phyloP scores from a whole-genome alignment of 441 rosid genomes.

The Populus hybrid region DNA sequence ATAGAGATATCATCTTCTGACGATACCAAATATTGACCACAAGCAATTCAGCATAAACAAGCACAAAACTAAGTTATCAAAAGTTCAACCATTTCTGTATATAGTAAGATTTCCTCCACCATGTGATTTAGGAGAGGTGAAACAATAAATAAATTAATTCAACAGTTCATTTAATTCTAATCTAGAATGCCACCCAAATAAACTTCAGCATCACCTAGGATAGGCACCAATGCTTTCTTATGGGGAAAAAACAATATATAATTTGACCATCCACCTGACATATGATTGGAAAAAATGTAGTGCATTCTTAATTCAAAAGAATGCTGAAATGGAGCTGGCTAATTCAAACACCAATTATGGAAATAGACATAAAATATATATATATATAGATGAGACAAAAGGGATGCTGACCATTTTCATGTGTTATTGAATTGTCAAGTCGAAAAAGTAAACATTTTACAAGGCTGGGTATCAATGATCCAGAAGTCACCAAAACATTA shows the following conservation, averaged over 20 bases:
- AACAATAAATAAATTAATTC: no score
- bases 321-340: background rate
- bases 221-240: background rate
- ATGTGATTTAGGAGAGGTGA: no score
- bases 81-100: no score
- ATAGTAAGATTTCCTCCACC: no score
- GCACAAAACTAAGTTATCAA: no score
- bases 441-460: slow-evolving; percentile 79
- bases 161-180: background rate
- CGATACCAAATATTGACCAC: no score
- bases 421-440: slow-evolving; percentile 53
- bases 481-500: slow-evolving; percentile 82
- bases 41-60: no score
- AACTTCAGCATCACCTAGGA: background rate
- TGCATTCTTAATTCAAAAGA: background rate
- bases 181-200: background rate
- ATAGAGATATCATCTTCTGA: no score
- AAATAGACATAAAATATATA: background rate
- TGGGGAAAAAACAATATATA: background rate
- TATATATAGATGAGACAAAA: slow-evolving; percentile 3
- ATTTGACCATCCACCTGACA: background rate
- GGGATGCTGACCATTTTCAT: slow-evolving; percentile 56
- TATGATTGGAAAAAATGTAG: background rate
- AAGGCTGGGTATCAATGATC: slow-evolving; percentile 84
- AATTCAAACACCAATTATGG: background rate